Evolutionary conservation across 2,329 filamentous ascomycete species (phyloP).

Genomic region (Gliomastix tumulicola): DNA sequence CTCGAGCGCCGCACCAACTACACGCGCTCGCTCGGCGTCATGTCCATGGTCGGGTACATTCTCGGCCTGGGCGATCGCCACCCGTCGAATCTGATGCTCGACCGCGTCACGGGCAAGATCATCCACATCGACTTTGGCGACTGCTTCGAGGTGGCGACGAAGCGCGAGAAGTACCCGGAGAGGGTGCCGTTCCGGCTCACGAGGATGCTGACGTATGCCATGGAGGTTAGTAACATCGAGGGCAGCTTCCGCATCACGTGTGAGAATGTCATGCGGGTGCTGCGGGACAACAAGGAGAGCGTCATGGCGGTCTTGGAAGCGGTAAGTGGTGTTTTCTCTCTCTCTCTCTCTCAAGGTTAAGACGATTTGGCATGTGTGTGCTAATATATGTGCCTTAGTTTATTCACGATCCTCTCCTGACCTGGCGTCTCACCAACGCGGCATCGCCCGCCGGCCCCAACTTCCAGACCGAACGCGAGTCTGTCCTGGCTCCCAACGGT

Average conservation of each 20-base stretch:
- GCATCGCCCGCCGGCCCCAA: constrained; percentile 59
- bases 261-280: constrained; percentile 95
- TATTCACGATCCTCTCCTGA: constrained; percentile 97
- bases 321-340: constrained; percentile 47
- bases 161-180: constrained; percentile 98
- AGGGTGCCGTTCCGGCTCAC: constrained; percentile 96
- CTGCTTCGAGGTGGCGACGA: constrained; percentile 99
- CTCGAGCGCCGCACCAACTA: constrained; percentile 98
- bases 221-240: constrained; percentile 99
- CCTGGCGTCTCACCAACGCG: constrained; percentile 76
- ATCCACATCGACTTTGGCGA: constrained; percentile 99
- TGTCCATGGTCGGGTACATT: constrained; percentile 99
- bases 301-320: constrained; percentile 98
- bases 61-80: constrained; percentile 93
- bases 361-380: neutral
- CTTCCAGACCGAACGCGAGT: constrained; percentile 55
- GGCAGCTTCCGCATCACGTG: constrained; percentile 97
- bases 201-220: constrained; percentile 97
- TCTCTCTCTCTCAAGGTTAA: neutral
- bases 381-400: constrained; percentile 51
- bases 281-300: constrained; percentile 95
- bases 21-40: constrained; percentile 91
- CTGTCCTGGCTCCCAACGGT: constrained; percentile 39
- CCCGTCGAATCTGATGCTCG: constrained; percentile 95
- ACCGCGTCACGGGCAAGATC: constrained; percentile 91